A percentile compares a stretch with the other conserved stretches of the same genome.
Conservation (phyloP, 208 protist genomes). For the Wallacemonas sp. region DNA sequence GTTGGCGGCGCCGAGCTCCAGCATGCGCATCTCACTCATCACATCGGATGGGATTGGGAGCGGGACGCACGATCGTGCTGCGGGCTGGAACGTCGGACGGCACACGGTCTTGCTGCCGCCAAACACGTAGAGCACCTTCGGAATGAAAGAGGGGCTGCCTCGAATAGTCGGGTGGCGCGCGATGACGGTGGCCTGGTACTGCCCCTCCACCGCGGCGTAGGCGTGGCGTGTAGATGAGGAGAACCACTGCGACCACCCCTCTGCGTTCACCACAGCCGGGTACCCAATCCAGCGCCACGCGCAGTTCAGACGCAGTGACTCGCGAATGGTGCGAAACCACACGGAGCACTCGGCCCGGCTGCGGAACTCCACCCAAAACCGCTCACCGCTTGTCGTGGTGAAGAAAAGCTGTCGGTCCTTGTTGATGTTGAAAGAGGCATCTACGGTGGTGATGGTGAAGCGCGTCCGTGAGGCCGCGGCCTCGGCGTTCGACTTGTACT, state of each 20-base stretch:
- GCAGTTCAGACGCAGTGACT: slow-evolving; percentile 27
- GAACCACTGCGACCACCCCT: slow-evolving; percentile 12
- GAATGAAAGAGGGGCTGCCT: slow-evolving; percentile 13
- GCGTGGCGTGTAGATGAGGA: not conserved
- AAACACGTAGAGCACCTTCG: slow-evolving; percentile 36
- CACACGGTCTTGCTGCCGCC: slow-evolving; percentile 43
- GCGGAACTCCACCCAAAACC: slow-evolving; percentile 71
- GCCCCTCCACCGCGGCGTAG: slow-evolving; percentile 45
- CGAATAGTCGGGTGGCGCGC: slow-evolving; percentile 19
- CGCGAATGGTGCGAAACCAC: slow-evolving; percentile 42
- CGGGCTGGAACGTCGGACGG: slow-evolving; percentile 27
- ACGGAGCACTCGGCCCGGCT: slow-evolving; percentile 37
- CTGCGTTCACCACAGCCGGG: slow-evolving; percentile 9
- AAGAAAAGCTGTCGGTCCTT: slow-evolving; percentile 44
- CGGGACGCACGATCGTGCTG: slow-evolving; percentile 40
- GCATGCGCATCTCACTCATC: slow-evolving; percentile 15
- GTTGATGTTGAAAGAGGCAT: slow-evolving; percentile 27
- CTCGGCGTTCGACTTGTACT: slow-evolving; percentile 38
- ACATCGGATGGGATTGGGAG: slow-evolving; percentile 20
- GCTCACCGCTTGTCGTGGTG: slow-evolving; percentile 51
- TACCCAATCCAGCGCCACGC: slow-evolving; percentile 68
- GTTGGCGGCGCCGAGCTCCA: slow-evolving; percentile 54
- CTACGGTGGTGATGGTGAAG: slow-evolving; percentile 49
- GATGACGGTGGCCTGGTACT: slow-evolving; percentile 48
- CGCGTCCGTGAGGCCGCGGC: slow-evolving; percentile 27